Percentiles rank a stretch among this genome's conserved stretches.
phyloP scores from a whole-genome alignment of 805 yeast genomes.

The Lachancea dasiensis region DNA sequence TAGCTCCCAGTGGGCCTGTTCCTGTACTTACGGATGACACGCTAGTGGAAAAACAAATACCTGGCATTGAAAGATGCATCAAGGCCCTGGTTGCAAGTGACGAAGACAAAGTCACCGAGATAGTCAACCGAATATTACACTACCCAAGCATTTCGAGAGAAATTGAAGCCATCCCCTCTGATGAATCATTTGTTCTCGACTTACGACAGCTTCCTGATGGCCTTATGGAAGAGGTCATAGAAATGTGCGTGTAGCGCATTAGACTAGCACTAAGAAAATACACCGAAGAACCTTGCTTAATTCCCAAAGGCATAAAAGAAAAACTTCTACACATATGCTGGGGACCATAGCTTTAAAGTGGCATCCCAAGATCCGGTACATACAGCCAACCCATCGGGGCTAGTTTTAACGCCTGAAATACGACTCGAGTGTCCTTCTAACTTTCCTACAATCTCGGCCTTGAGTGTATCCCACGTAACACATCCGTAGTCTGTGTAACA shows the following conservation, averaged over 20 bases:
- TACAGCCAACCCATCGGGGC: constrained; percentile 71
- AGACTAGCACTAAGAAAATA: not conserved
- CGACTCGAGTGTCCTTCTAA: constrained; percentile 60
- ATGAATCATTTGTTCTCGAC: constrained; percentile 20
- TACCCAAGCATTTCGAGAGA: constrained; percentile 24
- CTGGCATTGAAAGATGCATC: constrained; percentile 19
- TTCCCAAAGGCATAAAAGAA: not conserved
- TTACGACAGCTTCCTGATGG: constrained; percentile 26
- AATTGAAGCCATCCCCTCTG: constrained; percentile 17
- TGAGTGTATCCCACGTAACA: constrained; percentile 70
- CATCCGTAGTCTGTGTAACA: constrained; percentile 75
- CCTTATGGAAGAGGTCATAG: constrained; percentile 14
- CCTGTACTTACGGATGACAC: constrained; percentile 40
- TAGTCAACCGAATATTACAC: constrained; percentile 21
- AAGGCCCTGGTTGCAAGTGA: constrained; percentile 15
- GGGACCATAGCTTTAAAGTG: constrained; percentile 62
- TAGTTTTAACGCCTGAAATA: constrained; percentile 55
- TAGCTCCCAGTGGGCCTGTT: constrained; percentile 70
- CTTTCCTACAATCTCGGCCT: constrained; percentile 57
- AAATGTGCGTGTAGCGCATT: no score
- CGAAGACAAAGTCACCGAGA: constrained; percentile 23
- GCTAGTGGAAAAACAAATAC: constrained; percentile 27
- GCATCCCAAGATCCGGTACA: constrained; percentile 80
- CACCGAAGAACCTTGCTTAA: not conserved
- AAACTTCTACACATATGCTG: constrained; percentile 21